Conservation (phyloP, 208 protist species). For the Leishmania turanica region DNA sequence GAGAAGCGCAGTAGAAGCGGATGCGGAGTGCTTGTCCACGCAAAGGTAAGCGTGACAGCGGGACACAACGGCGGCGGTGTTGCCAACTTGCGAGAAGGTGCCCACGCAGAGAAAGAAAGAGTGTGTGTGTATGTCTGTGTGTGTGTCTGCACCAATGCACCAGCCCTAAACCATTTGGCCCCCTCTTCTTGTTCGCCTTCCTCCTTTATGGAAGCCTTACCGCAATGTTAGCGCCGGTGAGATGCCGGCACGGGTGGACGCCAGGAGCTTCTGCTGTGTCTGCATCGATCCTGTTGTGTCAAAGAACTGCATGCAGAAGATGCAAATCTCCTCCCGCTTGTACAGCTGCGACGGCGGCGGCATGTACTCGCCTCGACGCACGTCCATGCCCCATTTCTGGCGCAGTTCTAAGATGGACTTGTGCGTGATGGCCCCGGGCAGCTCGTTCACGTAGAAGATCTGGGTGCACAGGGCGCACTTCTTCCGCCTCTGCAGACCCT, state of each 20-base stretch:
- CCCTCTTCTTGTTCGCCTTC: not conserved
- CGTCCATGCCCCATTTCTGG: constrained; percentile 88
- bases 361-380: constrained; percentile 82
- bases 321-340: constrained; percentile 91
- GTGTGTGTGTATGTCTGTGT: not conserved
- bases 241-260: constrained; percentile 87
- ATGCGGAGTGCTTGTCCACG: not conserved
- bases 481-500: constrained; percentile 92
- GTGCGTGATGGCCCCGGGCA: constrained; percentile 92
- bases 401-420: constrained; percentile 93
- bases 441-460: constrained; percentile 90
- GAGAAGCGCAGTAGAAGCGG: not conserved
- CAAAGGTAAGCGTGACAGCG: not conserved
- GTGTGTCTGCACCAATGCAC: not conserved
- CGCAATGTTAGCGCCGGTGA: constrained; percentile 76
- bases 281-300: constrained; percentile 85
- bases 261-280: constrained; percentile 87
- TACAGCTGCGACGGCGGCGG: constrained; percentile 92
- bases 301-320: constrained; percentile 96
- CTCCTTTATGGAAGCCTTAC: constrained; percentile 21
- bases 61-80: not conserved
- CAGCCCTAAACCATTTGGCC: not conserved
- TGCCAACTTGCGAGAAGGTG: not conserved
- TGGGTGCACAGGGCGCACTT: constrained; percentile 91
- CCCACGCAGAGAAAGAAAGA: not conserved